Evolutionary conservation across 768 basidiomycete genomes (phyloP).

Genomic region (Boletus barrowsii): DNA sequence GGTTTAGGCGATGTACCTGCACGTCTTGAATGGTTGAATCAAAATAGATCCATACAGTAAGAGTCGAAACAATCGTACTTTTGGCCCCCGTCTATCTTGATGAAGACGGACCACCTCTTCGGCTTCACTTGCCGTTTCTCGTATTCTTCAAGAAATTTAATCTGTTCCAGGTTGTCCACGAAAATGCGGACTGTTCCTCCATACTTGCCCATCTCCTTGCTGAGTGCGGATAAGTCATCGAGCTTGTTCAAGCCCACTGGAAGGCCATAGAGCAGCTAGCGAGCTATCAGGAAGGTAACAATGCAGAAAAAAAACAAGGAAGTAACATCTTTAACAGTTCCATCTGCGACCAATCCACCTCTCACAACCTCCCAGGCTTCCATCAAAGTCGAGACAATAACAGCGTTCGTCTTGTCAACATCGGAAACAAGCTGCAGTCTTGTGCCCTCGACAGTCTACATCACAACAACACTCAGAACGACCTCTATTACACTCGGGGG

Average conservation of each 20-base stretch:
- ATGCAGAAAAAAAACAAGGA: neutral
- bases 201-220: conserved; percentile 49
- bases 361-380: conserved; percentile 76
- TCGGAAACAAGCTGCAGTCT: conserved; percentile 61
- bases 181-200: conserved; percentile 67
- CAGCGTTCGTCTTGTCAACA: conserved; percentile 52
- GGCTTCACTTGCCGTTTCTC: conserved; percentile 41
- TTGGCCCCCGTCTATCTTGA: conserved; percentile 77
- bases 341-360: conserved; percentile 66
- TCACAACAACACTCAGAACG: conserved; percentile 7
- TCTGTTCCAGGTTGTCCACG: conserved; percentile 74
- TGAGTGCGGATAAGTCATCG: conserved; percentile 59
- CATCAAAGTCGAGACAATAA: conserved; percentile 79
- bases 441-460: conserved; percentile 72
- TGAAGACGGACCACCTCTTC: conserved; percentile 69
- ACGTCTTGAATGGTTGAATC: conserved; percentile 47
- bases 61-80: conserved; percentile 46
- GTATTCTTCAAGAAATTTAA: conserved; percentile 60
- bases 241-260: conserved; percentile 72
- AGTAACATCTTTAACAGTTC: conserved; percentile 70
- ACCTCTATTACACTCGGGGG: neutral
- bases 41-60: neutral
- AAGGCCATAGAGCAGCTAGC: conserved; percentile 79
- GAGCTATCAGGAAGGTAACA: conserved; percentile 4
- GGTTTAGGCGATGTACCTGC: conserved; percentile 63